These are phyloP conservation scores for Phytophthora cajani DNA, from an alignment of 352 stramenopile genomes.

Conservation along the genomic window DNA sequence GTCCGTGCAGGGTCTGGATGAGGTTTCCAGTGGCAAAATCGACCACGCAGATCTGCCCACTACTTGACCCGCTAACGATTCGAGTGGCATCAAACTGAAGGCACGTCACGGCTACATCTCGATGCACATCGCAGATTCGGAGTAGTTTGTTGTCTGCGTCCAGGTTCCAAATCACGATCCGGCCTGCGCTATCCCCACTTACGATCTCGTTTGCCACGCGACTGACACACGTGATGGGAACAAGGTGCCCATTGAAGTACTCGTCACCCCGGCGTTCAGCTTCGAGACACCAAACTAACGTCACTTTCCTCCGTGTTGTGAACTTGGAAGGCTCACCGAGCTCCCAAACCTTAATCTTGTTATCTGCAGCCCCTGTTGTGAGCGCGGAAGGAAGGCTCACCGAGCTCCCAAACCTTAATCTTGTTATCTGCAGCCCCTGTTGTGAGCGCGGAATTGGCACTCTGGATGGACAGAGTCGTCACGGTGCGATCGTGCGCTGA, in stretches of 20 bases:
- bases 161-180: constrained; percentile 76
- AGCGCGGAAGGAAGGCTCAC: constrained; percentile 37
- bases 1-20: constrained; percentile 68
- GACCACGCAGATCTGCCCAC: constrained; percentile 69
- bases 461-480: constrained; percentile 56
- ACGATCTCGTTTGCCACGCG: constrained; percentile 77
- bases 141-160: constrained; percentile 69
- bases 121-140: constrained; percentile 65
- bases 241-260: constrained; percentile 61
- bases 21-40: constrained; percentile 78
- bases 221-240: constrained; percentile 61
- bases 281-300: constrained; percentile 48
- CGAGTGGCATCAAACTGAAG: constrained; percentile 82
- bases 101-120: constrained; percentile 56
- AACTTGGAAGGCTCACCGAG: constrained; percentile 32
- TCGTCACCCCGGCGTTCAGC: constrained; percentile 44
- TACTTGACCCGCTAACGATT: constrained; percentile 64
- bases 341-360: constrained; percentile 72
- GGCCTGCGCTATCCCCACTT: constrained; percentile 65
- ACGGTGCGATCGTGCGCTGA: constrained; percentile 59
- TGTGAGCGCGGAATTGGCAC: constrained; percentile 47
- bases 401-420: constrained; percentile 73
- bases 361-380: constrained; percentile 64
- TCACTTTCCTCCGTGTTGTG: constrained; percentile 44
- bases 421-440: constrained; percentile 67